Percentiles rank a stretch among this genome's conserved stretches.
These are phyloP conservation scores for Agrostemma githago DNA, from an alignment of 148 eudicot species.

Conservation along the genomic window DNA sequence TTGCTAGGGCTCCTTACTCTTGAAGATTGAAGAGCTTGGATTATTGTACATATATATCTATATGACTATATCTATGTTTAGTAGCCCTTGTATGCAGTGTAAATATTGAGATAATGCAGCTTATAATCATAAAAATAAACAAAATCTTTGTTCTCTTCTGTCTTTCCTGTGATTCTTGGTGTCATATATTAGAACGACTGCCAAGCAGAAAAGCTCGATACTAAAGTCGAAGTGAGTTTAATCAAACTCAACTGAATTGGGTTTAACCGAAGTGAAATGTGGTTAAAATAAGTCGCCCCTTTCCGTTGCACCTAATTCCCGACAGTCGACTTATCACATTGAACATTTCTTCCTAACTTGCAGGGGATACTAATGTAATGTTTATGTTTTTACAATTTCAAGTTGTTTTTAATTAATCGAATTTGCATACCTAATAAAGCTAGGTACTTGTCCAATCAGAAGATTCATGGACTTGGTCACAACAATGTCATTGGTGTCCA, in stretches of 20 bases:
- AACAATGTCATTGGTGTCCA: constrained; percentile 15
- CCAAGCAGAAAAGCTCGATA: background rate
- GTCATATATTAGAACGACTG: background rate
- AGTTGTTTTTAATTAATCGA: background rate
- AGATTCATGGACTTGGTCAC: constrained; percentile 4
- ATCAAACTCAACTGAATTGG: no score
- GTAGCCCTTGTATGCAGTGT: background rate
- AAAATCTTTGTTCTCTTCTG: background rate
- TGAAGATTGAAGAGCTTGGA: constrained; percentile 6
- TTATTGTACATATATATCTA: constrained; percentile 18
- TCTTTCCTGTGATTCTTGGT: background rate
- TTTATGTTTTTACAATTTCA: background rate
- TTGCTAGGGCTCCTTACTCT: background rate
- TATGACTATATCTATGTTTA: background rate
- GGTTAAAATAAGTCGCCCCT: no score
- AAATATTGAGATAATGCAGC: constrained; percentile 17
- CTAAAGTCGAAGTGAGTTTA: no score
- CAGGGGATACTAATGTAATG: background rate
- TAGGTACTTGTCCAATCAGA: constrained; percentile 1
- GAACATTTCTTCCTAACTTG: background rate
- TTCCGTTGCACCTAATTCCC: background rate
- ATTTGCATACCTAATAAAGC: background rate
- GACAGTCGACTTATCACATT: background rate
- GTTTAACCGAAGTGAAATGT: no score
- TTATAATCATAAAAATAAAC: constrained; percentile 1